Evolutionary conservation across 1,284 basidiomycete genomes (phyloP), one percentile per base, ranked within the genome.

Genomic region (Ganoderma lingzhi): DNA sequence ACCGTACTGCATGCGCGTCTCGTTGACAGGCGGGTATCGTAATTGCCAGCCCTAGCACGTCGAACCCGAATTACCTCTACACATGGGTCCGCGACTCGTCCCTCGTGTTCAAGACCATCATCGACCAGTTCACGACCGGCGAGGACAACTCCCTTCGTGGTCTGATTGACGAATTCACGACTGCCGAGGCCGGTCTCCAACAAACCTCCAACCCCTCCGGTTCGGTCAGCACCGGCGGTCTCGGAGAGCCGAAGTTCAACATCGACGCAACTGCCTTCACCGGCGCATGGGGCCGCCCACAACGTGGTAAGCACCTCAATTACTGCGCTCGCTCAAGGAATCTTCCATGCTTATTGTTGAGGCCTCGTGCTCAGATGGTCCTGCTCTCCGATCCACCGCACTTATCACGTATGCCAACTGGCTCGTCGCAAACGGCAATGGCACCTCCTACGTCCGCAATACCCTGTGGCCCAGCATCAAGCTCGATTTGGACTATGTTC

Each of bases 391-490:
- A 15, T 84, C 90, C 2, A 92, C 86, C 12, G 84, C 91, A n/a
- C 79, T 93, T 71, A 91, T 91, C 71, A 84, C 85, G 35, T 93
- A 92, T 70, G 90, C 90, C 12, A 90, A 92, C 75, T 92, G 85
- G 84, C 82, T 93, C 32, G 74, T 90, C 58, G 80, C 79, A 17
- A 82, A 88, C 63, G 82, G 80, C 32, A 92, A 92, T 76, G 68
- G 65, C 42, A 75, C 77, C 2, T 82, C 86, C 1, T 87, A 85
- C 69, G 90, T 88, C 3, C 79, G 79, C 0, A 78, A 82, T 67
- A 84, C 82, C 0, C 81, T 93, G 63, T 93, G 92, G 92, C 90
- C 92, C 2, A 82, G 89, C 71, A 84, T 93, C 72, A 82, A 89
- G 75, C 86, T 89, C 71, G 92, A 93, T 78, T 83, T 93, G 39